Evolutionary conservation across 169 alveolate genomes (phyloP).

Genomic region (Eimeria sp.): DNA sequence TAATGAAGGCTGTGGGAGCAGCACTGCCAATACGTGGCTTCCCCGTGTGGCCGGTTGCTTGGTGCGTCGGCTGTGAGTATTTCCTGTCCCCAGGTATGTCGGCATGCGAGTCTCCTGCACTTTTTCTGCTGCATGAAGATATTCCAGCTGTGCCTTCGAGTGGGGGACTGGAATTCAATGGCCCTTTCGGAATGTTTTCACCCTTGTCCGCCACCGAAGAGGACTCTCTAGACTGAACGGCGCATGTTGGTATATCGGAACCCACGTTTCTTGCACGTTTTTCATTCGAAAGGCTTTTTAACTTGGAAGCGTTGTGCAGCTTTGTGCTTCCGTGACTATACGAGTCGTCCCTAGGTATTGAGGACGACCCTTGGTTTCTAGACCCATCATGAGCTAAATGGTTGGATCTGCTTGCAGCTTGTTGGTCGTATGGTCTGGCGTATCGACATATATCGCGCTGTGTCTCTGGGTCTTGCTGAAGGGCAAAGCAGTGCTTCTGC

Average conservation of each 20-base stretch:
- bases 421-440: not conserved
- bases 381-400: not conserved
- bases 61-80: not conserved
- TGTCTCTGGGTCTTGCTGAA: not conserved
- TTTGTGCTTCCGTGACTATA: not conserved
- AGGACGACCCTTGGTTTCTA: not conserved
- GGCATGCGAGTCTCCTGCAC: not conserved
- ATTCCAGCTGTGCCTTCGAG: not conserved
- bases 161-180: not conserved
- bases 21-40: conserved; percentile 6
- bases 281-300: not conserved
- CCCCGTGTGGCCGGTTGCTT: not conserved
- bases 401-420: not conserved
- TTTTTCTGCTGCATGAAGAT: not conserved
- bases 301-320: not conserved
- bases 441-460: too few relatives aligned
- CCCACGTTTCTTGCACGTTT: not conserved
- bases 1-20: not conserved
- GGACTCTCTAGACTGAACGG: not conserved
- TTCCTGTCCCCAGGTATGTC: not conserved
- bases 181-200: not conserved
- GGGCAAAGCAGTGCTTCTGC: not conserved
- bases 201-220: not conserved
- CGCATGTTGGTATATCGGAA: not conserved
- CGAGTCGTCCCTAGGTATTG: not conserved